Percentiles rank a stretch among this genome's conserved stretches.
Conservation (phyloP, 208 protist species). For the Crithidia fasciculata region DNA sequence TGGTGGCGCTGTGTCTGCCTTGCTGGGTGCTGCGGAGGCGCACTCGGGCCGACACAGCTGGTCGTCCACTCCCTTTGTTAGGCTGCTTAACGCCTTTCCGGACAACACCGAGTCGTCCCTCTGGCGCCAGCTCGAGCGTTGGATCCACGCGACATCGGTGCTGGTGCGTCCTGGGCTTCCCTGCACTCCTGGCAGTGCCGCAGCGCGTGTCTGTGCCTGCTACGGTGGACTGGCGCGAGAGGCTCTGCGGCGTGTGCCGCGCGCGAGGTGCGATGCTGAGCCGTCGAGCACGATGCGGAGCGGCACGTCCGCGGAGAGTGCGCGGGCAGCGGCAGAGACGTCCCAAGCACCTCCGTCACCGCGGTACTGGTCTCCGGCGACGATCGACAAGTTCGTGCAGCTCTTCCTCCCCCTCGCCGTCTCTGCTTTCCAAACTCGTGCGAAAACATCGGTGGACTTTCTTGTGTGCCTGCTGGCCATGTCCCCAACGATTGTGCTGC, state of each 20-base stretch:
- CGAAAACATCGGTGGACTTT: constrained; percentile 18
- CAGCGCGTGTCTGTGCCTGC: constrained; percentile 42
- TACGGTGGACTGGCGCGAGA: constrained; percentile 45
- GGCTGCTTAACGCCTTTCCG: constrained; percentile 30
- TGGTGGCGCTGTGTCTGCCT: neutral
- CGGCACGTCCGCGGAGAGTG: no score
- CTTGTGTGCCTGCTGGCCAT: constrained; percentile 48
- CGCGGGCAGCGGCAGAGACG: neutral
- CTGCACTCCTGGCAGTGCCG: constrained; percentile 19
- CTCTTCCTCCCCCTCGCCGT: constrained; percentile 53
- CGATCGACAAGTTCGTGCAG: constrained; percentile 52
- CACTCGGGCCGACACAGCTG: neutral
- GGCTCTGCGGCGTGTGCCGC: constrained; percentile 21
- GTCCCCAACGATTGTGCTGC: constrained; percentile 41
- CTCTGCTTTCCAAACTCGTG: constrained; percentile 42
- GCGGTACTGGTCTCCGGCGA: constrained; percentile 43
- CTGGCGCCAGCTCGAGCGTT: constrained; percentile 85
- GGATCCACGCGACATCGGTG: constrained; percentile 72
- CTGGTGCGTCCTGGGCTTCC: constrained; percentile 62
- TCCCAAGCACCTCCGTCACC: neutral
- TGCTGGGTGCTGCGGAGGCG: neutral
- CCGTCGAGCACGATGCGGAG: no score
- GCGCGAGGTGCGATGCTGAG: neutral
- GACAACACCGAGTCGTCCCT: constrained; percentile 44
- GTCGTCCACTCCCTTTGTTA: constrained; percentile 15